Base-by-base conservation (phyloP, 371 early-diverging fungal species). In the Blakeslea trispora region DNA sequence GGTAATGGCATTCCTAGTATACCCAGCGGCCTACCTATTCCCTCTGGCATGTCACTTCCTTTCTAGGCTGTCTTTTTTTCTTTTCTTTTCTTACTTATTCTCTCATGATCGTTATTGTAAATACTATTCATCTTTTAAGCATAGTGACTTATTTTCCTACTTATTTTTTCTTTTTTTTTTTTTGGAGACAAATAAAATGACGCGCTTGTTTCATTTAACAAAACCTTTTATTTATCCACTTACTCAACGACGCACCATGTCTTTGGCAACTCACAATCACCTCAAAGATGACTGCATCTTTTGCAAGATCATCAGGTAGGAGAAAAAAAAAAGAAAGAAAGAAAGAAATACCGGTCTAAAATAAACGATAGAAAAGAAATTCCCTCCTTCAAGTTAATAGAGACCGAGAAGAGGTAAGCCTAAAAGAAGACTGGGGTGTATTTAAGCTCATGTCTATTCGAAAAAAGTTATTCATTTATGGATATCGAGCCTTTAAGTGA, bases 281-380 rank as follows among this genome's bases (percentile, higher is more conserved):
- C 53, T 76, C 21, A 47, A 60, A 19, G 68, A 71, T 32, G 63
- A 72, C 63, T 96, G 96, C 81, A 72, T 95, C 62, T 96, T 96
- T 67, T 96, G 96, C 83, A 92, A 90, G 66, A 94, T 96, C 64
- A 81, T 92, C 64, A 77, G 84, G 80, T 64, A 68, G 51, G 54
- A 32, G 2, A 21, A 0, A 39, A 6, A 39, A 7, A 24, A 14
- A 7, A 23, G 37, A 24, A 7, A 1, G 23, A 15, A 18, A 14
- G 9, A 14, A 6, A 1, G 18, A n/a, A n/a, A n/a, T n/a, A 7
- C 7, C n/a, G 7, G 14, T 43, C 2, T 32, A 37, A 31, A 10
- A 14, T 8, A 45, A n/a, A 34, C 28, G n/a, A 22, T 55, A 79
- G 80, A 68, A 89, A 92, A 45, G 85, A 85, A 42, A 94, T 95